Evolutionary conservation across 371 early-diverging fungal species (phyloP).

Genomic region (Batkoa obscura): DNA sequence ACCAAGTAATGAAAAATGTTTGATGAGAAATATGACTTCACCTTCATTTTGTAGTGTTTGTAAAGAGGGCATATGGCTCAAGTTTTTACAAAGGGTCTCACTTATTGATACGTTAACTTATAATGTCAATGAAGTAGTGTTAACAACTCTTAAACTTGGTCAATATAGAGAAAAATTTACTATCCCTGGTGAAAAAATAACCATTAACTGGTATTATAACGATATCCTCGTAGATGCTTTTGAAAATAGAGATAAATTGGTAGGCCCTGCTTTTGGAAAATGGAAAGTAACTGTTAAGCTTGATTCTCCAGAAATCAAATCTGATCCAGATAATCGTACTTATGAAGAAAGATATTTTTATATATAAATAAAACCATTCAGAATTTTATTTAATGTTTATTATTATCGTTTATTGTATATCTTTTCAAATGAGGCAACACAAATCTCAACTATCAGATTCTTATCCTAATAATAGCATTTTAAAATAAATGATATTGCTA

Average conservation of each 20-base stretch:
- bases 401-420: too few species aligned
- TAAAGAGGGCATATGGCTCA: conserved; percentile 31
- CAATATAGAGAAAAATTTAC: background rate
- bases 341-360: too few species aligned
- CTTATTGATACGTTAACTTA: conserved; percentile 22
- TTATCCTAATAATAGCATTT: too few species aligned
- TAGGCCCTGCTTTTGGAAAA: background rate
- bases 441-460: too few species aligned
- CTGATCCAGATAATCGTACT: too few species aligned
- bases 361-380: too few species aligned
- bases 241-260: background rate
- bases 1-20: conserved; percentile 28
- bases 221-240: conserved; percentile 1
- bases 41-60: conserved; percentile 26
- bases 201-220: conserved; percentile 7
- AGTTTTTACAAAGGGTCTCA: conserved; percentile 19
- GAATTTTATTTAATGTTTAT: too few species aligned
- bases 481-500: too few species aligned
- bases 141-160: background rate
- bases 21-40: conserved; percentile 38
- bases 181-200: background rate
- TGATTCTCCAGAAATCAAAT: background rate
- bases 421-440: too few species aligned
- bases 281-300: conserved; percentile 4
- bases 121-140: background rate